Conservation (phyloP, 352 stramenopile species). For the Saprolegnia parasitica region DNA sequence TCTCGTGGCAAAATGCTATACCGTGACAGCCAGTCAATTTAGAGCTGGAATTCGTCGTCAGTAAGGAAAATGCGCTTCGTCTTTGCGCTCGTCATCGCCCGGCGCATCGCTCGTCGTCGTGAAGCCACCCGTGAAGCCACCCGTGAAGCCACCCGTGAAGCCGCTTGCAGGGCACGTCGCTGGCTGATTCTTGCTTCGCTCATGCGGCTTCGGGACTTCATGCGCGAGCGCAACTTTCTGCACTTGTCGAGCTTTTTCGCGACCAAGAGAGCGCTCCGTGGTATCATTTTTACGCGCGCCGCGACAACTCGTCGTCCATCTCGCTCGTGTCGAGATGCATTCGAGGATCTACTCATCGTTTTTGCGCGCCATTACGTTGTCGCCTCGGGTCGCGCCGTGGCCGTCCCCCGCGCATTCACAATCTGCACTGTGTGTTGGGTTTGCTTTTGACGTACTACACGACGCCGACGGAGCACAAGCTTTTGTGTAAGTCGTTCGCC, state of each 20-base stretch:
- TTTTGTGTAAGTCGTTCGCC: no score
- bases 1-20: not conserved
- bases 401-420: no score
- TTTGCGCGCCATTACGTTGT: no score
- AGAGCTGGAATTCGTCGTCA: not conserved
- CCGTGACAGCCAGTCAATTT: not conserved
- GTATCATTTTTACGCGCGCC: not conserved
- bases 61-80: not conserved
- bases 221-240: not conserved
- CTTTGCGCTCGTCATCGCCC: not conserved
- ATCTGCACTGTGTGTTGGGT: no score
- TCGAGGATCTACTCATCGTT: no score
- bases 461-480: no score
- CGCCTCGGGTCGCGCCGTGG: no score
- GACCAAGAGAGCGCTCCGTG: not conserved
- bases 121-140: no score
- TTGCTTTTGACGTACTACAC: no score
- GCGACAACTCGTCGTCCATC: not conserved
- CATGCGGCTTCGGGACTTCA: not conserved
- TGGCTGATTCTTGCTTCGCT: not conserved
- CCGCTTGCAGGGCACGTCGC: not conserved
- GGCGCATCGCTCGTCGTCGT: no score
- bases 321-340: not conserved
- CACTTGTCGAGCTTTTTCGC: not conserved
- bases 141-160: no score